Evolutionary conservation across 495 filamentous ascomycete species (phyloP).

Genomic region (Jackrogersella minutella): DNA sequence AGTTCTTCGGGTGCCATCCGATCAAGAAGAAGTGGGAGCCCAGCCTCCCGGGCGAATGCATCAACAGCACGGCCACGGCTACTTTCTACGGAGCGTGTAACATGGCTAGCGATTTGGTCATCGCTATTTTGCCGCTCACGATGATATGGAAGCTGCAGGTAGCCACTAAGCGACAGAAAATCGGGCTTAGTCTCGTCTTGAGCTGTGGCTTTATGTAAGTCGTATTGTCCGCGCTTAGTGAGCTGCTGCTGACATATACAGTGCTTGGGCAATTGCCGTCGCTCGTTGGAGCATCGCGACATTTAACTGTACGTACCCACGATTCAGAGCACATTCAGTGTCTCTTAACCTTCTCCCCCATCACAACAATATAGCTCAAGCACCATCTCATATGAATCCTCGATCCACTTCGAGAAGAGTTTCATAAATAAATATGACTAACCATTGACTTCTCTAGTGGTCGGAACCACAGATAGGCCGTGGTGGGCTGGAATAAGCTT

Average conservation of each 20-base stretch:
- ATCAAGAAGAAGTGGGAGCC: slow-evolving; percentile 47
- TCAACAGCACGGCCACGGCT: slow-evolving; percentile 36
- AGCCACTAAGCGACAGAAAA: slow-evolving; percentile 25
- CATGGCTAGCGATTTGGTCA: slow-evolving; percentile 36
- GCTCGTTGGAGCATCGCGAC: slow-evolving; percentile 42
- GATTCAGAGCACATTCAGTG: not conserved
- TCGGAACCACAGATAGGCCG: slow-evolving; percentile 31
- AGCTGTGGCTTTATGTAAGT: slow-evolving; percentile 40
- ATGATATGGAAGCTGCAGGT: slow-evolving; percentile 39
- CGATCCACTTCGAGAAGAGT: too few relatives aligned
- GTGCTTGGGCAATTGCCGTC: slow-evolving; percentile 46
- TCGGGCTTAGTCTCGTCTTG: slow-evolving; percentile 34
- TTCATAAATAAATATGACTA: not conserved
- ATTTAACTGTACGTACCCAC: slow-evolving; percentile 32
- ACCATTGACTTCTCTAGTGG: slow-evolving; percentile 7
- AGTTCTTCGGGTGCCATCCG: slow-evolving; percentile 50
- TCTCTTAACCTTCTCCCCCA: not conserved
- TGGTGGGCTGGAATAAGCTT: slow-evolving; percentile 42
- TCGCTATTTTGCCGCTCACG: slow-evolving; percentile 39
- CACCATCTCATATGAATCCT: too few relatives aligned
- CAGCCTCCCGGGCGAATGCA: slow-evolving; percentile 44
- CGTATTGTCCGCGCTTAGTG: not conserved
- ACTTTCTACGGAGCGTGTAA: slow-evolving; percentile 32
- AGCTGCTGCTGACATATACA: slow-evolving; percentile 18
- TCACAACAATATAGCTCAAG: not conserved